Evolutionary conservation across 169 alveolate species (phyloP).

Genomic region (Plasmodium falciparum): DNA sequence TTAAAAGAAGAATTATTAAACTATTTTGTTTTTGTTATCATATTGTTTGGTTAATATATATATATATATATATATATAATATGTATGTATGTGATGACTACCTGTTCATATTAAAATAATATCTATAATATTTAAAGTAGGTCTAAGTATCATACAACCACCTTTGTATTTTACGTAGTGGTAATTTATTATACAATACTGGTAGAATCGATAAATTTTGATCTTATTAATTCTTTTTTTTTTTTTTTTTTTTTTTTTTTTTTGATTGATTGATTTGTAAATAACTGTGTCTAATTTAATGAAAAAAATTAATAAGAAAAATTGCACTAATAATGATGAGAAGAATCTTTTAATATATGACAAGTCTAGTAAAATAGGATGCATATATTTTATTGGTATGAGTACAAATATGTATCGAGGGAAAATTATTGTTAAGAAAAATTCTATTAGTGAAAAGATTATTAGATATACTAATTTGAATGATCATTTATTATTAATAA

Average conservation of each 20-base stretch:
- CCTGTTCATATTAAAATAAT: too few relatives aligned
- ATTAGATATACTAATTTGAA: slow-evolving; percentile 69
- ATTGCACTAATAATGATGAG: slow-evolving; percentile 17
- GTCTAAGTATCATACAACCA: slow-evolving; percentile 22
- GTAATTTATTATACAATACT: neutral
- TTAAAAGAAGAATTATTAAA: too few relatives aligned
- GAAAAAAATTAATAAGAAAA: slow-evolving; percentile 17
- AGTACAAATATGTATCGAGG: slow-evolving; percentile 66
- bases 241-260: slow-evolving; percentile 1
- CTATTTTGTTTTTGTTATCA: too few relatives aligned
- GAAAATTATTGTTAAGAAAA: slow-evolving; percentile 68
- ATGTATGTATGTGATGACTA: too few relatives aligned
- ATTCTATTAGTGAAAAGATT: slow-evolving; percentile 47
- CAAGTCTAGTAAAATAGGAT: slow-evolving; percentile 69
- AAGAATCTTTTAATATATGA: slow-evolving; percentile 59
- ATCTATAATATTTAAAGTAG: slow-evolving; percentile 12
- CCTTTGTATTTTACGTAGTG: slow-evolving; percentile 1
- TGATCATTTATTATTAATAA: slow-evolving; percentile 63
- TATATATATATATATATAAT: too few relatives aligned
- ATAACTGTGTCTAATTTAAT: neutral
- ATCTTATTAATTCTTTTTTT: neutral
- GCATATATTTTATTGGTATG: slow-evolving; percentile 69
- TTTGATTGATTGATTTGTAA: neutral
- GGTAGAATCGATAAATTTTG: neutral
- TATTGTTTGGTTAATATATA: too few relatives aligned